Base-by-base conservation (phyloP, 148 eudicot species). In the Persicaria maculosa region DNA sequence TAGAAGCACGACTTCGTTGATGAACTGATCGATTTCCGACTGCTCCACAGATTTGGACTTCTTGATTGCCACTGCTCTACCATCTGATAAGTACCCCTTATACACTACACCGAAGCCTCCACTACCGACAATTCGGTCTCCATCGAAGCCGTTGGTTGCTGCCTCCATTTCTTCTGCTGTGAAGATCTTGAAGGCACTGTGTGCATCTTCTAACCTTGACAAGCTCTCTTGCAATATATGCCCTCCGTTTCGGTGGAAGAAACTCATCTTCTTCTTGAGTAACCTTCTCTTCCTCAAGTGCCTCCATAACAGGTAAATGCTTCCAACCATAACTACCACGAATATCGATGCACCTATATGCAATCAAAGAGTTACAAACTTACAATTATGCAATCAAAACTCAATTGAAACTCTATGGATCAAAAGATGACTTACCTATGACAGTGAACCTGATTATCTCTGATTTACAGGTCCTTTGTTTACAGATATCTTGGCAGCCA, bases 81-180 rank as follows among this genome's bases (percentile, higher is more conserved):
- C 22, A 25, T 73, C 65, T 50, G 43, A 52, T 73, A 50, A 54
- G 46, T 50, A 31, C 0, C 75, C 75, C 22, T 31, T 73, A 47
- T 73, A 53, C 10, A 73, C 75, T 3, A 53, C 79, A 6, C 84
- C 82, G 45, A 62, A 79, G 7, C 84, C 80, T 68, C 84, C 86
- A 62, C 75, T 71, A 2, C 84, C 86, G 3, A 74, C 67, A 2
- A 84, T 64, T 45, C 46, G 72, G n/a, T 54, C 69, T 12, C 75
- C 76, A 48, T 77, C 62, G 62, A 78, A 84, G 72, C 74, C 58
- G 10, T 76, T 74, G 7, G 84, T 84, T 9, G 84, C 86, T 70
- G 68, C 62, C 53, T 71, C 69, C 44, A 74, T 62, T 25, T 79
- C 78, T 64, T 79, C 78, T 16, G 40, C 1, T 12, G 71, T 61